These are phyloP conservation scores for Ensete ventricosum DNA, from an alignment of 176 grass and related monocot genomes.

Conservation along the genomic window DNA sequence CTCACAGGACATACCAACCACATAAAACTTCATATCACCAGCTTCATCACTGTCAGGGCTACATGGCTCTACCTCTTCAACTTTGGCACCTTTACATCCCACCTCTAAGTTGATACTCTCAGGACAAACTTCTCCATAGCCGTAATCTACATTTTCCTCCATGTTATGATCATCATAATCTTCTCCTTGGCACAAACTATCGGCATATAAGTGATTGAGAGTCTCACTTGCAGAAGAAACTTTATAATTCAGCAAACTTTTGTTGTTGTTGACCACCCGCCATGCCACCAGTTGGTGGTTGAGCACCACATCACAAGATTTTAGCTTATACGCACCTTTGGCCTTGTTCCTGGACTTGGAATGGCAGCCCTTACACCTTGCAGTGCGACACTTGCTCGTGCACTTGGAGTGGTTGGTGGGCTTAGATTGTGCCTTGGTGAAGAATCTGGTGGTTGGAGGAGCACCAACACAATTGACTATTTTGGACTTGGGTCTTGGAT, in stretches of 20 bases:
- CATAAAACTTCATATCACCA: background rate
- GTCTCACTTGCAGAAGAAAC: background rate
- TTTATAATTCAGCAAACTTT: background rate
- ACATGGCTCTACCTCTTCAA: background rate
- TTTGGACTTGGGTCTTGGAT: background rate
- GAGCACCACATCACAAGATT: background rate
- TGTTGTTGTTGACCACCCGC: background rate
- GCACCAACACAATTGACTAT: background rate
- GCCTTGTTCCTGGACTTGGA: slow-evolving; percentile 21
- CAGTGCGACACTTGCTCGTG: slow-evolving; percentile 16
- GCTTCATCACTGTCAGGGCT: background rate
- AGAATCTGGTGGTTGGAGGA: background rate
- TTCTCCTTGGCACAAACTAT: background rate
- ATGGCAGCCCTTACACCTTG: slow-evolving; percentile 16
- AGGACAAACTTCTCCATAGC: background rate
- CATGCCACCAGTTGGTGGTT: background rate
- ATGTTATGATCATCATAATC: background rate
- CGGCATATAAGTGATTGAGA: background rate
- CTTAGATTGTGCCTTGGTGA: slow-evolving; percentile 21
- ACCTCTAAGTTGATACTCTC: background rate
- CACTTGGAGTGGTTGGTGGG: slow-evolving; percentile 33
- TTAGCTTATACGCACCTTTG: slow-evolving; percentile 20
- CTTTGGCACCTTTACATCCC: background rate
- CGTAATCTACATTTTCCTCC: background rate
- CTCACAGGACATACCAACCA: background rate